Evolutionary conservation across 768 basidiomycete species (phyloP).

Genomic region (Cantharellus cinnabarinus): DNA sequence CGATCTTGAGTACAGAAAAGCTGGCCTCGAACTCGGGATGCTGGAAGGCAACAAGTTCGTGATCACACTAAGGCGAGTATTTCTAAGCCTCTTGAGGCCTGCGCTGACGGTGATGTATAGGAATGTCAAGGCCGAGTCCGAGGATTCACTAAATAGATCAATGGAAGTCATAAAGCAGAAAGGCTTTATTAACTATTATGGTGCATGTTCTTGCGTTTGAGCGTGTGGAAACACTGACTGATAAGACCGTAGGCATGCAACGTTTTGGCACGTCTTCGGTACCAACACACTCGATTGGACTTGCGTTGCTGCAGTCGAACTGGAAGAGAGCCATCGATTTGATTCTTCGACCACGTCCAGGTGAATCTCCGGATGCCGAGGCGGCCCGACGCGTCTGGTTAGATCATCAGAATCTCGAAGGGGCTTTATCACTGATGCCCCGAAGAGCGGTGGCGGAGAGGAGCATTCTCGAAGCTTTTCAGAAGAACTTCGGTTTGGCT

Average conservation of each 20-base stretch:
- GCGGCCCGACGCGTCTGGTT: conserved; percentile 75
- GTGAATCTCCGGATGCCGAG: conserved; percentile 83
- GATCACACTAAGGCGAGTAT: conserved; percentile 68
- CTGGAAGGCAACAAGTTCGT: conserved; percentile 90
- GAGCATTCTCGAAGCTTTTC: conserved; percentile 75
- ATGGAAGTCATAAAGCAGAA: conserved; percentile 57
- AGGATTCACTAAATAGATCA: conserved; percentile 49
- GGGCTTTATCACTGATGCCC: conserved; percentile 71
- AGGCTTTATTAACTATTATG: conserved; percentile 98
- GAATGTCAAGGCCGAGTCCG: conserved; percentile 63
- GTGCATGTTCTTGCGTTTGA: conserved; percentile 20
- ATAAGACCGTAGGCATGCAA: conserved; percentile 59
- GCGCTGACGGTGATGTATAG: conserved; percentile 20
- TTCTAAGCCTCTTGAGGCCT: conserved; percentile 2
- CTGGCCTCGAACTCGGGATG: conserved; percentile 80
- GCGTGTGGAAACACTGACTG: not conserved
- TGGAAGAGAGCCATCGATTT: conserved; percentile 77
- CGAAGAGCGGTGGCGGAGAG: conserved; percentile 84
- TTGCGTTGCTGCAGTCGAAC: conserved; percentile 71
- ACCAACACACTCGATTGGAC: conserved; percentile 85
- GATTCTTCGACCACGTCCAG: conserved; percentile 63
- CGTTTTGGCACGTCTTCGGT: conserved; percentile 94
- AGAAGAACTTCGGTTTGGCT: conserved; percentile 32
- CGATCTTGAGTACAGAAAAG: conserved; percentile 69
- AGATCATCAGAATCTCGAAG: conserved; percentile 58